Evolutionary conservation across 805 yeast species (phyloP).

Genomic region (Wickerhamiella sorbophila): DNA sequence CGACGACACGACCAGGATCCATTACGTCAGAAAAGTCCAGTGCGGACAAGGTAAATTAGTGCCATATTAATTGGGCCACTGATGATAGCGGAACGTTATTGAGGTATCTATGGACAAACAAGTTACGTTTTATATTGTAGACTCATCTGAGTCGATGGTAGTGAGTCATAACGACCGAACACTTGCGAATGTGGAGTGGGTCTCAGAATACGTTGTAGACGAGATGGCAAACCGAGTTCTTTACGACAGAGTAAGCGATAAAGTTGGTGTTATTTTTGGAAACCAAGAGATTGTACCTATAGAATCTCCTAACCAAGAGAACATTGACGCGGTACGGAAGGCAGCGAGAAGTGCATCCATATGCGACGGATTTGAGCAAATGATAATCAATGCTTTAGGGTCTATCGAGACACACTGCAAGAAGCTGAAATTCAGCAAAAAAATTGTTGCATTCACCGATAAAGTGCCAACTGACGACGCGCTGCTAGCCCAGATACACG

Average conservation of each 20-base stretch:
- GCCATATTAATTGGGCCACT: background rate
- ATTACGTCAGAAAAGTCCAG: slow-evolving; percentile 2
- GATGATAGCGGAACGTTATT: background rate
- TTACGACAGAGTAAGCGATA: slow-evolving; percentile 10
- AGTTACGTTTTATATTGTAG: slow-evolving; percentile 1
- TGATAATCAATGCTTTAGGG: slow-evolving; percentile 21
- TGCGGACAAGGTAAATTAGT: background rate
- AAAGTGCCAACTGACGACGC: slow-evolving; percentile 5
- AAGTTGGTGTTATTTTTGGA: slow-evolving; percentile 3
- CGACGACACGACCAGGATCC: slow-evolving; percentile 14
- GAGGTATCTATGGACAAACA: slow-evolving; percentile 2
- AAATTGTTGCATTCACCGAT: slow-evolving; percentile 27
- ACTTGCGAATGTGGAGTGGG: background rate
- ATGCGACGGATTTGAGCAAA: background rate
- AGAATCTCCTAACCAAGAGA: background rate
- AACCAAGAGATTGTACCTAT: background rate
- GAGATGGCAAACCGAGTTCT: slow-evolving; percentile 5
- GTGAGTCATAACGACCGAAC: background rate
- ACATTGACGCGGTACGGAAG: background rate
- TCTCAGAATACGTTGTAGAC: background rate
- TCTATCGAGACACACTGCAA: slow-evolving; percentile 20
- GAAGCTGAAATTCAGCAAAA: slow-evolving; percentile 25
- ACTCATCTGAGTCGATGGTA: background rate
- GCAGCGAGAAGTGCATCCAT: background rate
- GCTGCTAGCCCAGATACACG: slow-evolving; percentile 4